Evolutionary conservation across 176 grass and related monocot species (phyloP).

Genomic region (Neostapfia colusana): DNA sequence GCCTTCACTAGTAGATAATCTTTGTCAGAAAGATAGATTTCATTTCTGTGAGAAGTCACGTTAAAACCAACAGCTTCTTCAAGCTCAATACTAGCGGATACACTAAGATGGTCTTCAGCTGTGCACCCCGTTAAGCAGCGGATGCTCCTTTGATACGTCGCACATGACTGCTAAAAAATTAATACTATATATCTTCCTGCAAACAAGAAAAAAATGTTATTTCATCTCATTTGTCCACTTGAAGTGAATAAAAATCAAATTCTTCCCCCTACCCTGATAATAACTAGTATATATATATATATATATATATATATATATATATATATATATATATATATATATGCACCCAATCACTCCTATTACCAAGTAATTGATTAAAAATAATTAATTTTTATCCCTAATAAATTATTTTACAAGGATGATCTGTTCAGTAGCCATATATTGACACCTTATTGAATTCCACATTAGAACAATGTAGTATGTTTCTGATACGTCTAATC

Average conservation of each 20-base stretch:
- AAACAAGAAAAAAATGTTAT: conserved; percentile 1
- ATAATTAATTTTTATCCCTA: background rate
- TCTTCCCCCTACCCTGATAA: background rate
- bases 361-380: background rate
- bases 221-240: background rate
- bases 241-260: background rate
- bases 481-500: background rate
- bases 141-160: background rate
- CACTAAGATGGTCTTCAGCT: conserved; percentile 16
- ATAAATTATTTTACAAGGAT: background rate
- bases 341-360: too few relatives aligned
- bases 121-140: background rate
- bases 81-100: background rate
- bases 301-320: too few relatives aligned
- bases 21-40: conserved; percentile 27
- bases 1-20: conserved; percentile 33
- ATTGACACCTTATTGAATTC: background rate
- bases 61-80: conserved; percentile 23
- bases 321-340: too few relatives aligned
- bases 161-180: conserved; percentile 9
- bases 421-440: background rate
- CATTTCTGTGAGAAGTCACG: conserved; percentile 30
- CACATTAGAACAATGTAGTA: background rate
- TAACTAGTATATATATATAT: background rate
- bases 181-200: conserved; percentile 13